Conservation (phyloP, 768 basidiomycete species). For the Suillus decipiens region DNA sequence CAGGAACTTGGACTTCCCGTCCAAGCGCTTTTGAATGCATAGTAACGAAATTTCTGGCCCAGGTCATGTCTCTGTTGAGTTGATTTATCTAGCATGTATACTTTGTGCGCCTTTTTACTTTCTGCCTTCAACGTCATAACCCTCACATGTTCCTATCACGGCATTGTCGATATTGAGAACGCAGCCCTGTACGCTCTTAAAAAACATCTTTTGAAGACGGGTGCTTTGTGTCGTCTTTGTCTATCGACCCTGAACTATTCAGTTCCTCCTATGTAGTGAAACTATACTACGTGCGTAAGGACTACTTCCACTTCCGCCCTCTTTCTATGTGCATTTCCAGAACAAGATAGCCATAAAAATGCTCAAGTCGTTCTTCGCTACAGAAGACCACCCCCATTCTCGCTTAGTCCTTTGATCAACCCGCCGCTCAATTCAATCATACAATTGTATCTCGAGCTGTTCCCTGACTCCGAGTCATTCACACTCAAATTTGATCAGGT, state of each 20-base stretch:
- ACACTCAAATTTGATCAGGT: conserved; percentile 49
- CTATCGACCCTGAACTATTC: neutral
- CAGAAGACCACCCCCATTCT: conserved; percentile 67
- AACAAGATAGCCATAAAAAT: conserved; percentile 38
- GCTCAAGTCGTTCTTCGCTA: conserved; percentile 91
- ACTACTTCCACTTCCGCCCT: neutral
- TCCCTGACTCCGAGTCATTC: conserved; percentile 60
- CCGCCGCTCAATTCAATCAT: conserved; percentile 59
- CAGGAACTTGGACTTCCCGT: conserved; percentile 30
- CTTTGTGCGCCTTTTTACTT: neutral
- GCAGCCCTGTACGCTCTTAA: neutral
- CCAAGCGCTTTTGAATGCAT: conserved; percentile 21
- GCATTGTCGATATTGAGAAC: conserved; percentile 82
- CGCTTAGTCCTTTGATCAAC: conserved; percentile 86
- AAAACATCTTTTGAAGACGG: neutral
- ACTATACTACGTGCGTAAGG: neutral
- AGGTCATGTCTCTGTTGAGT: neutral
- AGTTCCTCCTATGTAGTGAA: neutral
- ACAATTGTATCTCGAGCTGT: conserved; percentile 55
- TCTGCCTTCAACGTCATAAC: neutral
- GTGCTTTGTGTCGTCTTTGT: neutral
- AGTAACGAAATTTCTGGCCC: neutral
- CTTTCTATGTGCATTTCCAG: neutral
- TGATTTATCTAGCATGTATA: neutral
- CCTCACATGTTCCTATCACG: conserved; percentile 27